phyloP scores from a whole-genome alignment of 345 rosid genomes.

The Eucalyptus globulus region DNA sequence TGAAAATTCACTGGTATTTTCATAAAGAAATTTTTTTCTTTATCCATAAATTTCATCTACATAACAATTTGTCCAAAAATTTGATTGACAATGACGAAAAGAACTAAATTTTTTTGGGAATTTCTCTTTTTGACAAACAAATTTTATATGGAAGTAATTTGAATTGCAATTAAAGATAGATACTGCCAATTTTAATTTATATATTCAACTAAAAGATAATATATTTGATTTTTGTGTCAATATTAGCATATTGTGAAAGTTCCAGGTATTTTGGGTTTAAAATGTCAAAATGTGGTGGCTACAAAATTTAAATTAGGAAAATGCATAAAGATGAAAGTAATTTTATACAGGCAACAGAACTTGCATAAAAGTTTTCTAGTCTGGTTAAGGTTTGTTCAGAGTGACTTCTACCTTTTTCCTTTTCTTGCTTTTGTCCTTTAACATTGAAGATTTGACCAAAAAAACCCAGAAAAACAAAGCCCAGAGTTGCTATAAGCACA shows the following conservation, averaged over 20 bases:
- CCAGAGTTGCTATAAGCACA: background rate
- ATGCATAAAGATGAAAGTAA: background rate
- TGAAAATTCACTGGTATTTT: no score
- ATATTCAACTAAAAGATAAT: background rate
- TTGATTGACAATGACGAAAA: no score
- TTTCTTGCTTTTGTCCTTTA: background rate
- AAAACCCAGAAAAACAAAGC: background rate
- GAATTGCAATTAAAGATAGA: no score
- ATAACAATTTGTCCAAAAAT: no score
- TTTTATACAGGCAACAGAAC: background rate
- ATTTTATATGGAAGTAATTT: no score
- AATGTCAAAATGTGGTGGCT: background rate
- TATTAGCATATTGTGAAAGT: background rate
- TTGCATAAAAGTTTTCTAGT: background rate
- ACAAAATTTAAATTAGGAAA: background rate
- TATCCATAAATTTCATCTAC: no score
- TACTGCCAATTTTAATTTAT: background rate
- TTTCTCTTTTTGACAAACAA: no score
- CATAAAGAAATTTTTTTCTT: no score
- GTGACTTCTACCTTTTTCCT: background rate
- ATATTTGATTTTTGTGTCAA: background rate
- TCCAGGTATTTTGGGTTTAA: background rate
- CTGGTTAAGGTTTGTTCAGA: background rate
- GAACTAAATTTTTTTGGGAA: no score
- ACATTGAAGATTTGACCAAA: background rate